These are phyloP conservation scores for Mrakia hoshinonis DNA, from an alignment of 768 basidiomycete species.

Conservation along the genomic window DNA sequence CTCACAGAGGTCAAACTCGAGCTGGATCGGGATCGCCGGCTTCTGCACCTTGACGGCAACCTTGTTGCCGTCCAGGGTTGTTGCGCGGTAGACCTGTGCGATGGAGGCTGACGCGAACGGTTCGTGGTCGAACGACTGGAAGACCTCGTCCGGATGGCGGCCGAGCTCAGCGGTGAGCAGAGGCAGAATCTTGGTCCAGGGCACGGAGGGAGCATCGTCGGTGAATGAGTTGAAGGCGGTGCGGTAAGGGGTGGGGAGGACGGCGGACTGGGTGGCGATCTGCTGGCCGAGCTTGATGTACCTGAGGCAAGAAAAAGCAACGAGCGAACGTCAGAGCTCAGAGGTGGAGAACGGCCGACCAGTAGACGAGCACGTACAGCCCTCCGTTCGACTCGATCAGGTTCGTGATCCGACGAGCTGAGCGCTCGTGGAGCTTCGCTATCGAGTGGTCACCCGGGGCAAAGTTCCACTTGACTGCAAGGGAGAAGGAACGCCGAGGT, in stretches of 20 bases:
- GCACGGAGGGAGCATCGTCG: slow-evolving; percentile 76
- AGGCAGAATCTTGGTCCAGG: slow-evolving; percentile 14
- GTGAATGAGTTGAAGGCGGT: slow-evolving; percentile 73
- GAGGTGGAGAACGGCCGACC: slow-evolving; percentile 53
- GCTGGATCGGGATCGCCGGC: slow-evolving; percentile 10
- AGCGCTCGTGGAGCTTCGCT: slow-evolving; percentile 72
- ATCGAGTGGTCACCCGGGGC: slow-evolving; percentile 58
- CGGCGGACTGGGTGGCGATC: slow-evolving; percentile 72
- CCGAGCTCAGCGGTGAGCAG: slow-evolving; percentile 44
- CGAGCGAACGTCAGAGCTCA: slow-evolving; percentile 39
- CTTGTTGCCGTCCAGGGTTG: slow-evolving; percentile 46
- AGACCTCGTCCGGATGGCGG: slow-evolving; percentile 59
- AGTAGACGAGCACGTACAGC: slow-evolving; percentile 46
- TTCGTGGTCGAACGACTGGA: slow-evolving; percentile 64
- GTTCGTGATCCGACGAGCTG: slow-evolving; percentile 65
- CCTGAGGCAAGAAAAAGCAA: neutral
- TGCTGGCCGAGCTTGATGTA: slow-evolving; percentile 48
- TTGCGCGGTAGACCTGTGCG: slow-evolving; percentile 76
- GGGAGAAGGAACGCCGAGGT: slow-evolving; percentile 50
- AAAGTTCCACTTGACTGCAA: slow-evolving; percentile 86
- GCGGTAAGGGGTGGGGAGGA: slow-evolving; percentile 74
- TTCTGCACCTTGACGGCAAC: slow-evolving; percentile 94
- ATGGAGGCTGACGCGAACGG: slow-evolving; percentile 83
- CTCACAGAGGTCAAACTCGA: slow-evolving; percentile 50
- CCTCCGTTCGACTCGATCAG: slow-evolving; percentile 59